Base-by-base conservation (phyloP, 2,329 filamentous ascomycete genomes). In the Talaromyces marneffei region DNA sequence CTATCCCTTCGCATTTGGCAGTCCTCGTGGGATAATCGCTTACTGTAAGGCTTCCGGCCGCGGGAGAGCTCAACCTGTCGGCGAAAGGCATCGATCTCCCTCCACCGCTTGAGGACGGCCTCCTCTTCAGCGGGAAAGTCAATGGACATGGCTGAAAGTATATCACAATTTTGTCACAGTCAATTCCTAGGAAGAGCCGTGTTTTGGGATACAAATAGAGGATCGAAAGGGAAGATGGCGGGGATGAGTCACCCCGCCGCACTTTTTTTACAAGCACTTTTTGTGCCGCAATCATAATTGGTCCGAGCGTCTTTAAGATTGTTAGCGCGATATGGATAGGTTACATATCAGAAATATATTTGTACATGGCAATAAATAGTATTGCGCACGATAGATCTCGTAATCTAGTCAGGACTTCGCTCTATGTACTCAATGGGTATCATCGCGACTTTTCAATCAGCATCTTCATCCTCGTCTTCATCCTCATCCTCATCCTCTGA, bases 81-180 rank as follows among this genome's bases (percentile, higher is more conserved):
- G 73, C 90, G 85, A 75, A 97, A 97, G 68, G 94, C 94, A 71
- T 93, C 85, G 74, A 96, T 94, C 73, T 94, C 90, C 73, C 87
- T 89, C 94, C 93, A 99, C 79, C 86, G 84, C 73, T 87, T 81
- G 75, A 97, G 87, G 75, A 92, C 85, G 65, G 81, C 84, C 80
- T 95, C 89, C 83, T 97, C 93, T 77, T 94, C 90, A 76, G 90
- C 89, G 61, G 93, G 89, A 76, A 97, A 97, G 78, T 93, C 86
- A 80, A 97, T 93, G 72, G 89, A 91, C 89, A 92, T 91, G 70
- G 72, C 74, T 59, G 52, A 52, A 57, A 37, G 46, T 54, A 46
- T 29, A 54, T 39, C 25, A 54, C 29, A 58, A 50, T 35, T 29
- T 37, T 40, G 27, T 54, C 60, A 33, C 60, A 54, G 48, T 62